Evolutionary conservation across 345 rosid genomes (phyloP), one percentile per base, ranked within the genome.

Genomic region (Eucalyptus microcorys): DNA sequence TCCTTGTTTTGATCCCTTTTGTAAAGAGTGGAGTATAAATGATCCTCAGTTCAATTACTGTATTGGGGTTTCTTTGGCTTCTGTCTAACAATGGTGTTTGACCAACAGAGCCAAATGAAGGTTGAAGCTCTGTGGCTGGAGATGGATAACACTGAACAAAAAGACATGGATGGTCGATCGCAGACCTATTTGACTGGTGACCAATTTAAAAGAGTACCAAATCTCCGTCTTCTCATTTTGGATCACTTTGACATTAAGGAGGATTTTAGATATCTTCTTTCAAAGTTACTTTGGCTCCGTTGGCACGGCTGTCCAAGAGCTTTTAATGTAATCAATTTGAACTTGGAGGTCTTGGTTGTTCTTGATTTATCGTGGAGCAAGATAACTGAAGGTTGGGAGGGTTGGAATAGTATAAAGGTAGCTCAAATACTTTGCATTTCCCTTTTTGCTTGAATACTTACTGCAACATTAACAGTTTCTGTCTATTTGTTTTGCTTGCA

Each of bases 171-270:
- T 66, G 79, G 17, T 66, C 11, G 21, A 66, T 32, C 40, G 3
- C 5, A 32, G 52, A 49, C 52, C 52, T 49, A 1, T 49, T 49
- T 49, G 7, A 49, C 52, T 6, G 1, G 19, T 15, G 21, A 49
- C 52, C 21, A 49, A 49, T 49, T 49, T 2, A 2, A 49, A 49
- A 15, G 21, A 49, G 52, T 49, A 2, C 52, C 52, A 49, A 49
- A 49, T 49, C 52, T 49, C 21, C 1, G 7, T 2, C 6, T 6
- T 16, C 52, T 49, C 52, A 6, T 49, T 9, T 3, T 86, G 49
- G 22, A 53, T 26, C 45, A 5, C 8, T 43, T 4, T 34, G 2
- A 7, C 2, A 11, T 40, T 7, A 2, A 10, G 40, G 1, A 5
- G 6, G 17, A 85, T 52, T 49, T 85, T 2, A 4, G 32, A 0